A percentile compares a stretch with the other conserved stretches of the same genome.
phyloP scores from a whole-genome alignment of 2,329 filamentous ascomycete species.

The Fusarium denticulatum region DNA sequence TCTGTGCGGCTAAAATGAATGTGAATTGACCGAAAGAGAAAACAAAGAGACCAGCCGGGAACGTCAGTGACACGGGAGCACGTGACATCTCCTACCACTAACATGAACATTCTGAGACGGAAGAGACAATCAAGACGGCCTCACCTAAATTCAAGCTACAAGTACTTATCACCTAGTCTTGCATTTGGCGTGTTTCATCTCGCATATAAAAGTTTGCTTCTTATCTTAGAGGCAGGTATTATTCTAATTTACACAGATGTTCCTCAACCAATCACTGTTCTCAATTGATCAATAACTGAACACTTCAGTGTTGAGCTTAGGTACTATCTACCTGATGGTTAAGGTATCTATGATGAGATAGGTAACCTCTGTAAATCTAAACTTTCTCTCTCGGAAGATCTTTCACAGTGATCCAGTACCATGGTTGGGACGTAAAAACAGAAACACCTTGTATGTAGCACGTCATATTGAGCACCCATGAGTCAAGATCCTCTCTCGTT shows the following conservation, averaged over 20 bases:
- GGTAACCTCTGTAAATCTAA: neutral
- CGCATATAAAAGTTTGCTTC: neutral
- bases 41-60: constrained; percentile 8
- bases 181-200: too few relatives aligned
- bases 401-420: neutral
- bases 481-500: neutral
- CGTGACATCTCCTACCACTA: neutral
- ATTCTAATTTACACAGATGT: neutral
- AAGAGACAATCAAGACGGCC: neutral
- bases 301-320: neutral
- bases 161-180: neutral
- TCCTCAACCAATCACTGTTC: neutral
- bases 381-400: neutral
- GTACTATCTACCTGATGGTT: neutral
- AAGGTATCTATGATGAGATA: neutral
- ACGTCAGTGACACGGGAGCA: constrained; percentile 27
- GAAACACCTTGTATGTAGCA: neutral
- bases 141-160: neutral
- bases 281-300: neutral
- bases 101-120: neutral
- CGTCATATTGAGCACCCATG: neutral
- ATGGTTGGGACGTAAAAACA: neutral
- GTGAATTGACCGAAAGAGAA: constrained; percentile 19
- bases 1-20: constrained; percentile 27
- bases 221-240: neutral